Conservation (phyloP, 2,329 filamentous ascomycete species). For the Penicillium sp. region DNA sequence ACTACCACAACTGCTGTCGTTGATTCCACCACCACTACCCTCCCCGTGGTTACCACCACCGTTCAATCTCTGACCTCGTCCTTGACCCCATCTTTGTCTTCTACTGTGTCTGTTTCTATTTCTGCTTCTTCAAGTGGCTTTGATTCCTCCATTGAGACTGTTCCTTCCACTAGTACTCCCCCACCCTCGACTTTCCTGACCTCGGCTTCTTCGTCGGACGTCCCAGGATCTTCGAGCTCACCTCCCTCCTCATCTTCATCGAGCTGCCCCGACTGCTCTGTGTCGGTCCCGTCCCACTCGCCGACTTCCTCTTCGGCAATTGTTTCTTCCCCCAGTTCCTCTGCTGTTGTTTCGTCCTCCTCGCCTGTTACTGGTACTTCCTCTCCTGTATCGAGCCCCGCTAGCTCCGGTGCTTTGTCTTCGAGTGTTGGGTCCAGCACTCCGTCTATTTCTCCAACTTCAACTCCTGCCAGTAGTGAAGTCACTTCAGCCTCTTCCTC, state of each 20-base stretch:
- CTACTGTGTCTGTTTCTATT: not conserved
- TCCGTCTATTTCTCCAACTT: not conserved
- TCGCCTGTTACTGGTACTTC: slow-evolving; percentile 3
- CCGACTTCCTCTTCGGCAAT: not conserved
- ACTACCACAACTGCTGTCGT: slow-evolving; percentile 6
- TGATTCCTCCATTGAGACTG: slow-evolving; percentile 3
- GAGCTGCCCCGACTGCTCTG: slow-evolving; percentile 1
- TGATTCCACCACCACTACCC: not conserved
- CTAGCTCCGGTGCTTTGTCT: not conserved
- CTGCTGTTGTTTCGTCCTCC: slow-evolving; percentile 1
- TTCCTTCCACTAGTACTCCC: not conserved
- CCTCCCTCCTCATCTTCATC: not conserved
- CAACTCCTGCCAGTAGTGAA: not conserved
- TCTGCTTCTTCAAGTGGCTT: not conserved
- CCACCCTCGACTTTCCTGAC: slow-evolving; percentile 1
- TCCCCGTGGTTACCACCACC: not conserved
- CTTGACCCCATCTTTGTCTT: not conserved
- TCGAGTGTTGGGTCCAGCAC: not conserved
- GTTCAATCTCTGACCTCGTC: not conserved
- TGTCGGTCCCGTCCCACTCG: slow-evolving; percentile 1
- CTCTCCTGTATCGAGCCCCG: not conserved
- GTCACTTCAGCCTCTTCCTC: not conserved
- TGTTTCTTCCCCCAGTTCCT: not conserved
- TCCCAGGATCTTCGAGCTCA: slow-evolving; percentile 4
- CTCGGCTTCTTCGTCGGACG: not conserved